These are phyloP conservation scores for Silene uniflora DNA, from an alignment of 148 eudicot species.

Conservation along the genomic window DNA sequence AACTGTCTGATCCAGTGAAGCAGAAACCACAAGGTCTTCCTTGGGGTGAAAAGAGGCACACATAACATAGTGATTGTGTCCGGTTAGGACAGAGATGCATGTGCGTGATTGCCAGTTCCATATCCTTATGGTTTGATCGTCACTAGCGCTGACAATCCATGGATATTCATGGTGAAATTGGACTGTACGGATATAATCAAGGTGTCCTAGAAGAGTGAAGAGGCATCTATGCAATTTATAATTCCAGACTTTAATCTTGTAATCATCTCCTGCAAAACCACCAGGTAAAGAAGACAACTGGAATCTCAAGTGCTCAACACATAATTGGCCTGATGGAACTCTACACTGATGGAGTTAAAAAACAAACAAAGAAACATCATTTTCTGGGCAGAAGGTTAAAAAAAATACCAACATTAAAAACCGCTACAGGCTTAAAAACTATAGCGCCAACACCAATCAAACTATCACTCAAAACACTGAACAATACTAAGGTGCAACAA, in stretches of 20 bases:
- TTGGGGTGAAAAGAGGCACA: slow-evolving; percentile 90
- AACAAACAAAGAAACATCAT: neutral
- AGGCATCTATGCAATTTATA: slow-evolving; percentile 69
- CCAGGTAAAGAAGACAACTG: neutral
- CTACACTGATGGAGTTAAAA: neutral
- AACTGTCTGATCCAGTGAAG: slow-evolving; percentile 91
- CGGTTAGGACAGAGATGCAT: slow-evolving; percentile 73
- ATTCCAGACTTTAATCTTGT: slow-evolving; percentile 78
- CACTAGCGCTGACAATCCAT: slow-evolving; percentile 59
- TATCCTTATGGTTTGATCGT: slow-evolving; percentile 62
- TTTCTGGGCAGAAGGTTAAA: neutral
- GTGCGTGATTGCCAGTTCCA: slow-evolving; percentile 99
- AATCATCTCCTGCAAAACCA: slow-evolving; percentile 36
- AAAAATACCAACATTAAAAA: neutral
- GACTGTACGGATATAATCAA: slow-evolving; percentile 47
- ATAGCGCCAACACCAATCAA: no score
- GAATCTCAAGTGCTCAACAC: neutral
- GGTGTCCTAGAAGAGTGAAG: slow-evolving; percentile 74
- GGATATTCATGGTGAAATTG: slow-evolving; percentile 50
- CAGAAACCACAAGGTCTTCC: slow-evolving; percentile 94
- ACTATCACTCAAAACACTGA: no score
- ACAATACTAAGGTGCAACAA: neutral
- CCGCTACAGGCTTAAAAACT: neutral
- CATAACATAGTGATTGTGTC: slow-evolving; percentile 86
- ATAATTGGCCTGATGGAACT: neutral